phyloP scores from a whole-genome alignment of 768 basidiomycete species.

The Omphalotus guepiniiformis region DNA sequence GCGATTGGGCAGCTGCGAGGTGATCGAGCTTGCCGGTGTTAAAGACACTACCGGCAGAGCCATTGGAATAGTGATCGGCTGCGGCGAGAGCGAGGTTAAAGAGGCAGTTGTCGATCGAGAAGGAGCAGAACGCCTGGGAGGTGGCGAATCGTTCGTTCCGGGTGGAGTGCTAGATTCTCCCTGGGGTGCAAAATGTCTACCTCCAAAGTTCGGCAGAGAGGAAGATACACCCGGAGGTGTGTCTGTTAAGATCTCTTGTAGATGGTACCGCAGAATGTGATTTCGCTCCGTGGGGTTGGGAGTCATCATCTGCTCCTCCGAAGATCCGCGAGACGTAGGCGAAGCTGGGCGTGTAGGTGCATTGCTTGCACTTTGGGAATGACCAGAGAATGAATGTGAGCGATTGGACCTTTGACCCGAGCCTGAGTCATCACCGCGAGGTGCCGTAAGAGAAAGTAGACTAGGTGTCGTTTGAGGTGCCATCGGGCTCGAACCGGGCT shows the following conservation, averaged over 20 bases:
- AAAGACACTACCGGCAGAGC: conserved; percentile 16
- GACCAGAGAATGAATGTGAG: conserved; percentile 21
- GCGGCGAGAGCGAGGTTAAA: conserved; percentile 17
- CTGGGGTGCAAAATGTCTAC: neutral
- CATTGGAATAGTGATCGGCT: conserved; percentile 11
- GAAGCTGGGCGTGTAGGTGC: conserved; percentile 13
- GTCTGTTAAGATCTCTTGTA: conserved; percentile 46
- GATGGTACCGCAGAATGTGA: conserved; percentile 27
- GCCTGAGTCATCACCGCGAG: conserved; percentile 6
- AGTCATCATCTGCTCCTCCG: conserved; percentile 21
- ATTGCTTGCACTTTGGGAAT: no score
- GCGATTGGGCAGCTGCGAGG: conserved; percentile 15
- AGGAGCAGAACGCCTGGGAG: conserved; percentile 19
- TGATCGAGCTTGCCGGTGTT: conserved; percentile 14
- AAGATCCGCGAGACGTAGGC: conserved; percentile 11
- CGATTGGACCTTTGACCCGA: conserved; percentile 12
- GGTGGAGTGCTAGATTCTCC: no score
- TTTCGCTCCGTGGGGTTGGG: conserved; percentile 17
- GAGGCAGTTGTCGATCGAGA: conserved; percentile 16
- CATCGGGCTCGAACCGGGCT: neutral
- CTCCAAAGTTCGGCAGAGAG: conserved; percentile 33
- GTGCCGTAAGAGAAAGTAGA: conserved; percentile 14
- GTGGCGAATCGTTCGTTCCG: conserved; percentile 1
- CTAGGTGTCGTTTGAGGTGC: conserved; percentile 11
- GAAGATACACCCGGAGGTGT: conserved; percentile 30